phyloP scores from a whole-genome alignment of 2,329 filamentous ascomycete genomes.

The Podosphaera fusca region DNA sequence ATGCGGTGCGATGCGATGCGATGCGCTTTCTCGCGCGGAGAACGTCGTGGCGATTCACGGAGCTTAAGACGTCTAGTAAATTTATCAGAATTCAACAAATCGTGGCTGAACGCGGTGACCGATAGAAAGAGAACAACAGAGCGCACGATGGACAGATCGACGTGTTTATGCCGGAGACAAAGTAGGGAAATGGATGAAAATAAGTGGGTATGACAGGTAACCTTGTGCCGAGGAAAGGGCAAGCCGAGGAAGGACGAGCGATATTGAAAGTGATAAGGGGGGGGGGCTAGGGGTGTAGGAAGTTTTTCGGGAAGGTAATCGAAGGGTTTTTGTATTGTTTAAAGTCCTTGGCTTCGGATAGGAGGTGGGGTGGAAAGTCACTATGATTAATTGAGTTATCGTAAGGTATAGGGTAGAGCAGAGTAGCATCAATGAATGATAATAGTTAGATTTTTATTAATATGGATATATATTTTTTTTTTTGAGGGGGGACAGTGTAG shows the following conservation, averaged over 20 bases:
- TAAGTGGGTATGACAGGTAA: not conserved
- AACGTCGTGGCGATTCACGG: conserved; percentile 2
- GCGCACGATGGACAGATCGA: not conserved
- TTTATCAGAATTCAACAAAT: not conserved
- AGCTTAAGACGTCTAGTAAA: not conserved
- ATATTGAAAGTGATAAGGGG: not conserved
- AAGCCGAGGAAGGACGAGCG: not conserved
- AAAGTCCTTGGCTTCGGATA: not conserved
- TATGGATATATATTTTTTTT: too few relatives aligned
- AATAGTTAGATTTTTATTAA: not conserved
- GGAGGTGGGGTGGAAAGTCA: not conserved
- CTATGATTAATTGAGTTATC: not conserved
- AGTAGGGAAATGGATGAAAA: not conserved
- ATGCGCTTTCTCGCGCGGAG: conserved; percentile 3
- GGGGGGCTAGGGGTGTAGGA: not conserved
- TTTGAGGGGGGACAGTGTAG: not conserved
- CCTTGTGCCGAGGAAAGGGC: not conserved
- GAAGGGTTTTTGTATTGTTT: not conserved
- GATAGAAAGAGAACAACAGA: not conserved
- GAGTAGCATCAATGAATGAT: not conserved
- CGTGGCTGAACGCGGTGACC: not conserved
- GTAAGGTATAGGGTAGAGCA: not conserved
- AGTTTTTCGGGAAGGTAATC: not conserved
- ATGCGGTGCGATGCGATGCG: conserved; percentile 9
- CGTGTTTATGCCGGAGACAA: not conserved